These are phyloP conservation scores for Verticillium longisporum DNA, from an alignment of 2,329 filamentous ascomycete genomes.

Conservation along the genomic window DNA sequence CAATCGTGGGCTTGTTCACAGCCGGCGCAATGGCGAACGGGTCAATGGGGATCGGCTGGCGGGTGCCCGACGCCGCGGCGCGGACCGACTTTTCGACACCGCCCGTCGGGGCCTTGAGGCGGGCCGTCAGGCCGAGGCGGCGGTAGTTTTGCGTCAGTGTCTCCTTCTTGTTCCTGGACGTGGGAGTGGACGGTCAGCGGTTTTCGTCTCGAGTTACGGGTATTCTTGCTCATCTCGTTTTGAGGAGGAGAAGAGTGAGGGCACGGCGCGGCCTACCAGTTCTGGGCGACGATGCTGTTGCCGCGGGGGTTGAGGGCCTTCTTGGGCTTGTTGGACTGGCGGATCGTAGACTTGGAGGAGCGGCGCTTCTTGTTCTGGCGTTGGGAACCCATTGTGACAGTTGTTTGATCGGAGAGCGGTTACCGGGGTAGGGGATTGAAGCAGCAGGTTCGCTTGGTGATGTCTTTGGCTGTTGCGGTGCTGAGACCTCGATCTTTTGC, in stretches of 20 bases:
- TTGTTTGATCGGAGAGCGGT: not conserved
- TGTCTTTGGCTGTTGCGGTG: not conserved
- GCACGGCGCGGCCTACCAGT: conserved; percentile 59
- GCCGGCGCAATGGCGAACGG: conserved; percentile 14
- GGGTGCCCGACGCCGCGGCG: not conserved
- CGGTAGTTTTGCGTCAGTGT: conserved; percentile 90
- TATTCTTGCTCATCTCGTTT: not conserved
- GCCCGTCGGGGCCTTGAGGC: conserved; percentile 70
- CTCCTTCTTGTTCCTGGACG: conserved; percentile 72
- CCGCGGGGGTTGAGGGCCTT: conserved; percentile 66
- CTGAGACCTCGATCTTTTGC: not conserved
- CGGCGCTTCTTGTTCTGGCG: conserved; percentile 77
- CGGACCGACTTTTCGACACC: conserved; percentile 47
- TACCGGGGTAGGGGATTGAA: not conserved
- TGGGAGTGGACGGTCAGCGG: not conserved
- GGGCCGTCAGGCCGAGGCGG: conserved; percentile 80
- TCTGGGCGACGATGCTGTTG: conserved; percentile 72
- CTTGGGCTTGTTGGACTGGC: conserved; percentile 52
- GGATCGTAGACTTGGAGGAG: conserved; percentile 59
- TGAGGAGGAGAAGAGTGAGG: too few relatives aligned
- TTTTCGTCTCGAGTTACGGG: not conserved
- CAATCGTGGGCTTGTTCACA: conserved; percentile 30
- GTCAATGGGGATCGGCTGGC: conserved; percentile 3
- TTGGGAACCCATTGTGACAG: conserved; percentile 66
- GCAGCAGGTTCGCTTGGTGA: not conserved